A percentile compares a stretch with the other conserved stretches of the same genome.
These are phyloP conservation scores for Blastocystis sp. DNA, from an alignment of 352 stramenopile genomes.

Conservation along the genomic window DNA sequence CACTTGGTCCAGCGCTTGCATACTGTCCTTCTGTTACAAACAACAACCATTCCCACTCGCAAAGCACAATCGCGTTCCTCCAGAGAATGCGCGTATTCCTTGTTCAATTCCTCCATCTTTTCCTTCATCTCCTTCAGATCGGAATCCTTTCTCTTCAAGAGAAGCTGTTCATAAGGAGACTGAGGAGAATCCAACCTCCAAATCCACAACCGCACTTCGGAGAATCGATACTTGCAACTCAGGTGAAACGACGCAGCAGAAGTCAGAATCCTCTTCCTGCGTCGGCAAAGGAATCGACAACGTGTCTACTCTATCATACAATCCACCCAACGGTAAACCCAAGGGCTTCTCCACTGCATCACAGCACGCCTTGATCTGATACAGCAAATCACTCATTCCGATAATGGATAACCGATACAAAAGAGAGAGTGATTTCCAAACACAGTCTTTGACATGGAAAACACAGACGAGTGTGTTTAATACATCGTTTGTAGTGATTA, in stretches of 20 bases:
- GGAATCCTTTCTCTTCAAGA: conserved; percentile 1
- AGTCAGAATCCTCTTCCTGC: not conserved
- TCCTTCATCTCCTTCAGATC: not conserved
- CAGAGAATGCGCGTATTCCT: not conserved
- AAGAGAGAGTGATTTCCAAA: too few relatives aligned
- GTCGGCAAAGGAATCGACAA: not conserved
- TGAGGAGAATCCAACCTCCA: not conserved
- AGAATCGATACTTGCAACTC: conserved; percentile 29
- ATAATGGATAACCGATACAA: too few relatives aligned
- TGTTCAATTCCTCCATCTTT: not conserved
- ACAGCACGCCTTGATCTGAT: conserved; percentile 10
- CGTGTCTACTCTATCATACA: not conserved
- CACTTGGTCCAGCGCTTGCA: not conserved
- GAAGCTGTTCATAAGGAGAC: not conserved
- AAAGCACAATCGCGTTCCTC: not conserved
- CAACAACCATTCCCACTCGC: not conserved
- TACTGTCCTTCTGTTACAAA: not conserved
- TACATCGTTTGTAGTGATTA: too few relatives aligned
- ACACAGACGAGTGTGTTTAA: too few relatives aligned
- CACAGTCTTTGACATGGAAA: too few relatives aligned
- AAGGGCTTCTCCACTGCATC: not conserved
- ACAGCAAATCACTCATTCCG: conserved; percentile 15
- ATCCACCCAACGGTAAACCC: not conserved
- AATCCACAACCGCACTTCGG: conserved; percentile 1
- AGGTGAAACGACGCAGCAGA: not conserved